Evolutionary conservation across 2,329 filamentous ascomycete genomes (phyloP), one percentile per base, ranked within the genome.

Genomic region (Hypoxylon sp.): DNA sequence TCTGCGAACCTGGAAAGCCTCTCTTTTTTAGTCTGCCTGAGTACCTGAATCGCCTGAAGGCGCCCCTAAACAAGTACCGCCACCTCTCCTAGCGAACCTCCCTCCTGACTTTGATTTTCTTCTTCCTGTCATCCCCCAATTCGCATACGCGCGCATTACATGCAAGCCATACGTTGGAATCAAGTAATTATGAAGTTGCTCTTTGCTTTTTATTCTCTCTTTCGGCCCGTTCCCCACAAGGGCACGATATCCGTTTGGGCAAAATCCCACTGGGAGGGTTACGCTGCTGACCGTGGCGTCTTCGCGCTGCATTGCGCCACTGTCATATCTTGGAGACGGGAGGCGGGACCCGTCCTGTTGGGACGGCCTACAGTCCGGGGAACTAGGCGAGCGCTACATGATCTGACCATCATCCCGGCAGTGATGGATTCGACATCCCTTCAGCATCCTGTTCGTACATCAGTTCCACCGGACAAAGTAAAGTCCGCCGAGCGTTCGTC

Each of bases 351-450:
- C 69, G 64, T 70, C 64, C 64, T 63, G 66, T 63, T 69, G 69
- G 69, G 67, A 69, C 64, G 66, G 66, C 66, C 69, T 49, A 67
- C 69, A 56, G 63, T 67, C 69, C 67, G 69, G 69, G 66, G 66
- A 64, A 66, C 22, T 56, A 53, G 42, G 55, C 58, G 60, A 62
- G 57, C 61, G 68, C 64, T 61, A 40, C 65, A 68, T 65, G 54
- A 55, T 68, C 63, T 68, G 64, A 64, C 64, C 49, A 66, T 53
- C 49, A 68, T 53, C 65, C 48, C 44, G 37, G 59, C 57, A 46
- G 22, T 49, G 50, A 33, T 57, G 56, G 57, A 64, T 58, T 61
- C 25, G 40, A 51, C 44, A 49, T 61, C 30, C 31, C 8, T 11
- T 22, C 40, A 22, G 40, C 40, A 44, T 44, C 40, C 40, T 22